These are phyloP conservation scores for Fusarium scirpi DNA, from an alignment of 2,329 filamentous ascomycete genomes.

Conservation along the genomic window DNA sequence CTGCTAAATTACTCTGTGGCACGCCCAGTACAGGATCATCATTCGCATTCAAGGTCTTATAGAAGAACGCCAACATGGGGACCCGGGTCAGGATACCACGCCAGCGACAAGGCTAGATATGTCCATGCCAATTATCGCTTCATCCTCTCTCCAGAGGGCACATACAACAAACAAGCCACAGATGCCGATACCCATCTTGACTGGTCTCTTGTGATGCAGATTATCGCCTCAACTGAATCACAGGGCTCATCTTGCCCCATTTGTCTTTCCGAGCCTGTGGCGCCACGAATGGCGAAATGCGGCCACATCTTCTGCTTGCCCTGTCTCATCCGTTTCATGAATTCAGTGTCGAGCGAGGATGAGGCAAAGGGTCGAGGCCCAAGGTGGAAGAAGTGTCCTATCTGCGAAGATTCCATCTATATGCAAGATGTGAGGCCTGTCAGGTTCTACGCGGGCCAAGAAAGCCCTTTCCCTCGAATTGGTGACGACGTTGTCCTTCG, in stretches of 20 bases:
- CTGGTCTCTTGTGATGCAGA: slow-evolving; percentile 90
- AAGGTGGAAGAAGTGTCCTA: slow-evolving; percentile 94
- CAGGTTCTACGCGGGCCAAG: slow-evolving; percentile 90
- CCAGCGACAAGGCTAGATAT: slow-evolving; percentile 88
- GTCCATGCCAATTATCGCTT: slow-evolving; percentile 98
- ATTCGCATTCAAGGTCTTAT: slow-evolving; percentile 66
- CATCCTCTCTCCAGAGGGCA: slow-evolving; percentile 84
- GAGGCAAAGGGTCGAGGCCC: slow-evolving; percentile 76
- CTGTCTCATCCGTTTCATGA: slow-evolving; percentile 95
- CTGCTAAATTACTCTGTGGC: slow-evolving; percentile 91
- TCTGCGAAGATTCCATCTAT: slow-evolving; percentile 95
- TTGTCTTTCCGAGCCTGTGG: slow-evolving; percentile 90
- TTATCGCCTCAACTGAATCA: slow-evolving; percentile 89
- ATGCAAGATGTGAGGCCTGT: slow-evolving; percentile 90
- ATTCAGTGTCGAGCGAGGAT: slow-evolving; percentile 80
- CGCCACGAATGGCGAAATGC: slow-evolving; percentile 95
- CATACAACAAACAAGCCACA: slow-evolving; percentile 82
- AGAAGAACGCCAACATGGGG: slow-evolving; percentile 85
- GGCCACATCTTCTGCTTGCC: slow-evolving; percentile 97
- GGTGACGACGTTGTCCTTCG: slow-evolving; percentile 91
- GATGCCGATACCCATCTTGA: slow-evolving; percentile 92
- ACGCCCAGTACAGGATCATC: slow-evolving; percentile 72
- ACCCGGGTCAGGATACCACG: slow-evolving; percentile 88
- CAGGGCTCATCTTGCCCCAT: slow-evolving; percentile 93
- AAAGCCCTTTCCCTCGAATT: slow-evolving; percentile 81